Base-by-base conservation (phyloP, 164 flowering plant genomes). In the Kingdonia uniflora region DNA sequence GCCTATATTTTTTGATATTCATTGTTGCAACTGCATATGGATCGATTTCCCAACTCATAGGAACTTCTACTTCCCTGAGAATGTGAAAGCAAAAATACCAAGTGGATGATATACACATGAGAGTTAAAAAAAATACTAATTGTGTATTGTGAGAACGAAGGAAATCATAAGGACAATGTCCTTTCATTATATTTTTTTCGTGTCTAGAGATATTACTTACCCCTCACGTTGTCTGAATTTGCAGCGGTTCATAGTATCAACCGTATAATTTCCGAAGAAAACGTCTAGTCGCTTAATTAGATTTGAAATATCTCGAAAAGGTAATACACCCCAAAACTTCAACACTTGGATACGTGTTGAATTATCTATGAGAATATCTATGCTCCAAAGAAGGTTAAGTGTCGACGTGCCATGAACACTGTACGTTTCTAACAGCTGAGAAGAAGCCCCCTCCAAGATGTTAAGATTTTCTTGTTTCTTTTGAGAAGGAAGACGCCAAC, bases 311-410 rank as follows among this genome's bases (percentile, higher is more conserved):
- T 64, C 42, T 2, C 25, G 1, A 5, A 1, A 19, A 12, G 71
- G 61, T 21, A 65, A 47, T 19, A 73, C 41, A 46, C 63, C 68
- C 69, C 69, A 73, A 59, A 73, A 33, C 24, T 60, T 73, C 47
- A 74, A 45, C 17, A 74, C 67, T 52, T 77, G 77, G 41, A 61
- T 29, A 35, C 58, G 60, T 2, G 29, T 52, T 12, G 55, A 42
- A 12, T 60, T 39, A 17, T 71, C 67, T 29, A 59, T 65, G 4
- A 53, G 42, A 52, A 69, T 22, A 43, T 76, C 80, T n/a, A 71
- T 62, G 35, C 55, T 74, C 76, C 78, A 76, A 19, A 79, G 23
- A 23, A 79, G 64, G 16, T 29, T 39, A 1, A 62, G 53, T 11
- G 35, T 29, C 8, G 21, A 5, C 39, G n/a, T n/a, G n/a, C 43